Evolutionary conservation across 2,329 filamentous ascomycete species (phyloP).

Genomic region (Niveomyces coronatus): DNA sequence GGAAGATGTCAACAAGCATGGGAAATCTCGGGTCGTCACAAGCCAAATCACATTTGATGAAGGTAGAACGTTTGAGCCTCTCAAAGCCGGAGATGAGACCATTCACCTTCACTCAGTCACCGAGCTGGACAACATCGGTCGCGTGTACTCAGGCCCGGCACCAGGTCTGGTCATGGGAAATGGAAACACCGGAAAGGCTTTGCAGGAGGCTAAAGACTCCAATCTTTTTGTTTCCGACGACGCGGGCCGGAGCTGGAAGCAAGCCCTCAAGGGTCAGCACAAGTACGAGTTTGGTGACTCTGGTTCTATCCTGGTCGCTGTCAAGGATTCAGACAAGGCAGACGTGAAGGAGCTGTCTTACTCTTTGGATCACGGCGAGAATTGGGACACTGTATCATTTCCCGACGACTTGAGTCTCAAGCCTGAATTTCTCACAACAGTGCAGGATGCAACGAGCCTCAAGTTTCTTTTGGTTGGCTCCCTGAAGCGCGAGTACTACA

Average conservation of each 20-base stretch:
- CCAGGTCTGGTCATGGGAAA: slow-evolving; percentile 91
- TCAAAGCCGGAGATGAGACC: slow-evolving; percentile 57
- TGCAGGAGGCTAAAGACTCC: slow-evolving; percentile 62
- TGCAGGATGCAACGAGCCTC: slow-evolving; percentile 82
- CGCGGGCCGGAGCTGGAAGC: slow-evolving; percentile 75
- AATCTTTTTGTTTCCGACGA: slow-evolving; percentile 85
- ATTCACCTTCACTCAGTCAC: slow-evolving; percentile 92
- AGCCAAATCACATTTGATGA: slow-evolving; percentile 93
- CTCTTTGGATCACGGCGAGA: slow-evolving; percentile 81
- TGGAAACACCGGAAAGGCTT: slow-evolving; percentile 72
- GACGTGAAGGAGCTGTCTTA: slow-evolving; percentile 53
- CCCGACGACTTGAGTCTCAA: slow-evolving; percentile 55
- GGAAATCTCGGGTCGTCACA: slow-evolving; percentile 55
- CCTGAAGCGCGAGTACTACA: slow-evolving; percentile 42
- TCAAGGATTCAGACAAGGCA: slow-evolving; percentile 60
- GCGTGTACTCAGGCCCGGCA: slow-evolving; percentile 86
- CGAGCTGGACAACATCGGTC: slow-evolving; percentile 68
- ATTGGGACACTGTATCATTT: slow-evolving; percentile 65
- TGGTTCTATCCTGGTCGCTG: slow-evolving; percentile 76
- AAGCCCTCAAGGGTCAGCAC: slow-evolving; percentile 68
- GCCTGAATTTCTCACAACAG: slow-evolving; percentile 71
- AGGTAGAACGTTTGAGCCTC: slow-evolving; percentile 68
- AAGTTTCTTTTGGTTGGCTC: slow-evolving; percentile 76
- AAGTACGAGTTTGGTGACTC: slow-evolving; percentile 96
- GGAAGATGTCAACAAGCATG: slow-evolving; percentile 54